phyloP scores from a whole-genome alignment of 2,329 filamentous ascomycete species.

The Metarhizium brunneum region DNA sequence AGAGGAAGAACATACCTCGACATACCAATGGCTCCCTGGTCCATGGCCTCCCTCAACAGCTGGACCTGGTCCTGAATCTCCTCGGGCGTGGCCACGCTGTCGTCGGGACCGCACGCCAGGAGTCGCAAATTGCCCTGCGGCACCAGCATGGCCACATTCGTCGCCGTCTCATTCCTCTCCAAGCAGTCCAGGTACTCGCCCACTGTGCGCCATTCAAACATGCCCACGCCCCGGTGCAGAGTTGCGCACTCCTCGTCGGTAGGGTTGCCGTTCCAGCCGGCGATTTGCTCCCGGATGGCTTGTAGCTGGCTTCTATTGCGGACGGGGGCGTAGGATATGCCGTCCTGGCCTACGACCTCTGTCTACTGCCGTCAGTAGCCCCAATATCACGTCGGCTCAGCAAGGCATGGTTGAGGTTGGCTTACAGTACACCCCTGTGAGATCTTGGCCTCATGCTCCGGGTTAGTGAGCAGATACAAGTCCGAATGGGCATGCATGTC shows the following conservation, averaged over 20 bases:
- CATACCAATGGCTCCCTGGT: constrained; percentile 15
- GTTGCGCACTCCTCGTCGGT: constrained; percentile 13
- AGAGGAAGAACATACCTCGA: constrained; percentile 9
- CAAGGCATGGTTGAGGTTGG: background rate
- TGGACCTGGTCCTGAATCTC: constrained; percentile 13
- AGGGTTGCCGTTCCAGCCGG: constrained; percentile 16
- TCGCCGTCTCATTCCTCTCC: constrained; percentile 13
- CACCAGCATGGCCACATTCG: constrained; percentile 15
- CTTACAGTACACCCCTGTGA: constrained; percentile 16
- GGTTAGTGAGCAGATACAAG: constrained; percentile 14
- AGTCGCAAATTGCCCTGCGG: constrained; percentile 15
- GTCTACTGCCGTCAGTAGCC: constrained; percentile 8
- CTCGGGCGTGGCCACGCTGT: constrained; percentile 9
- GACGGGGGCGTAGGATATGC: constrained; percentile 14
- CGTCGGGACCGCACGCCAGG: constrained; percentile 14
- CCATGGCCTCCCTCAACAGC: constrained; percentile 12
- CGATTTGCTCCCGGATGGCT: constrained; percentile 14
- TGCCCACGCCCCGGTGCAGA: constrained; percentile 6
- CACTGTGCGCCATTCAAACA: constrained; percentile 15
- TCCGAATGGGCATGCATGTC: constrained; percentile 18
- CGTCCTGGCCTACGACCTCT: constrained; percentile 15
- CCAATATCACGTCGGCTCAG: background rate
- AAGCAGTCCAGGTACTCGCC: constrained; percentile 15
- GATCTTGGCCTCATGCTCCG: constrained; percentile 15
- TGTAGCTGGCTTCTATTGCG: constrained; percentile 9